Evolutionary conservation across 495 filamentous ascomycete species (phyloP).

Genomic region (Chaetomidium leptoderma): DNA sequence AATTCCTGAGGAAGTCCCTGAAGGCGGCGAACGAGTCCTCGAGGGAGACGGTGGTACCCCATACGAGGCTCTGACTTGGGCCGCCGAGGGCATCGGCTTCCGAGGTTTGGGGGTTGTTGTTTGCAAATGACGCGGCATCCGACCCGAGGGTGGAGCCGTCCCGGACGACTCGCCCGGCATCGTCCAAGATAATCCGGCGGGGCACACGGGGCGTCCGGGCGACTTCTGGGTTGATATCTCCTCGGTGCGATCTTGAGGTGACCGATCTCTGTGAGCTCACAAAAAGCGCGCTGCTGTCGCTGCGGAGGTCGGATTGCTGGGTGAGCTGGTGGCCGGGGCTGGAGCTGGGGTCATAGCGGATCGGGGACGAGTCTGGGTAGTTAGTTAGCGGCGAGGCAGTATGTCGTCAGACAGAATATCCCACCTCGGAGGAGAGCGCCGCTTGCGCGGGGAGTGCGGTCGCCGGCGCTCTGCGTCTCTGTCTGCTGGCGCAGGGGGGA

Average conservation of each 20-base stretch:
- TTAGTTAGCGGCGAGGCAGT: constrained; percentile 1
- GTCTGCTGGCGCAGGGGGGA: constrained; percentile 62
- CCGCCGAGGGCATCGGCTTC: constrained; percentile 87
- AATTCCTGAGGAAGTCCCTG: constrained; percentile 87
- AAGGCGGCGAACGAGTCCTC: constrained; percentile 80
- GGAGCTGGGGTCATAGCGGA: constrained; percentile 82
- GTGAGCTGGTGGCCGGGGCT: constrained; percentile 63
- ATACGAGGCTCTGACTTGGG: constrained; percentile 75
- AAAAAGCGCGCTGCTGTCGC: constrained; percentile 82
- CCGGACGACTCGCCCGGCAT: constrained; percentile 67
- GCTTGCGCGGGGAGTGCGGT: constrained; percentile 71
- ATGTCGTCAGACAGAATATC: constrained; percentile 19
- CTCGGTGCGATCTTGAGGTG: constrained; percentile 60
- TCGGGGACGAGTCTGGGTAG: constrained; percentile 75
- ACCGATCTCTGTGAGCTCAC: constrained; percentile 60
- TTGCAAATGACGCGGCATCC: constrained; percentile 80
- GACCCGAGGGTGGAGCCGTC: constrained; percentile 55
- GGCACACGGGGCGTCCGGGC: constrained; percentile 62
- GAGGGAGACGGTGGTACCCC: constrained; percentile 96
- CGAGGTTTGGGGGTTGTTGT: constrained; percentile 80
- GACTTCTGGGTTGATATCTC: constrained; percentile 77
- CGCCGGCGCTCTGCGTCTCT: constrained; percentile 49
- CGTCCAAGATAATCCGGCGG: constrained; percentile 74
- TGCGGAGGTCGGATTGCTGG: constrained; percentile 62
- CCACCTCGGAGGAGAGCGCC: constrained; percentile 59